Percentiles rank a stretch among this genome's conserved stretches.
Conservation (phyloP, 768 basidiomycete genomes). For the Boletus pseudopeckii region DNA sequence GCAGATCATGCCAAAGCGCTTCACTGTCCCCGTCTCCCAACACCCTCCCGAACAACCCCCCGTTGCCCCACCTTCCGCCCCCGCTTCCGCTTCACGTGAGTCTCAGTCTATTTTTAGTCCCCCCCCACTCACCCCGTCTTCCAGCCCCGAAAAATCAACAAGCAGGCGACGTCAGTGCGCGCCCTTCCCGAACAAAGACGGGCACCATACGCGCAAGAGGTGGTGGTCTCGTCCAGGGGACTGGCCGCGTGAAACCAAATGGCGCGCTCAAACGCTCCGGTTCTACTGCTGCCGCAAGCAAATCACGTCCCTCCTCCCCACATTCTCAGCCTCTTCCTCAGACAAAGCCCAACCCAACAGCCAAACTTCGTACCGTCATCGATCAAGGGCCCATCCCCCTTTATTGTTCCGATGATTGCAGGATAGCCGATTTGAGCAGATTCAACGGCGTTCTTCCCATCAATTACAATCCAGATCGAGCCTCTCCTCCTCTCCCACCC, state of each 20-base stretch:
- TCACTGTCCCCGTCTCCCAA: conserved; percentile 44
- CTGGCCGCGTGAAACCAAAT: conserved; percentile 58
- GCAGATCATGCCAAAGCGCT: conserved; percentile 78
- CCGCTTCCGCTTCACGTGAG: conserved; percentile 40
- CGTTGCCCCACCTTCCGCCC: conserved; percentile 33
- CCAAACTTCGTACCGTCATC: conserved; percentile 64
- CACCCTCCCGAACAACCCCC: conserved; percentile 15
- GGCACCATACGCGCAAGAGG: conserved; percentile 36
- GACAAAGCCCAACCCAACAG: conserved; percentile 29
- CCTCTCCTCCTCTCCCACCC: conserved; percentile 39
- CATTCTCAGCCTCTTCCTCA: conserved; percentile 21
- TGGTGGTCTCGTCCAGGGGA: conserved; percentile 62
- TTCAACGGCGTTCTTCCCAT: conserved; percentile 39
- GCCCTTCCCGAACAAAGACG: conserved; percentile 34
- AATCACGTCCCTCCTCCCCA: conserved; percentile 11
- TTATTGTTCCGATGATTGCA: conserved; percentile 81
- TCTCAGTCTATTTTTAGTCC: neutral
- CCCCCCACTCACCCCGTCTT: conserved; percentile 1
- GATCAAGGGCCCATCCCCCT: conserved; percentile 78
- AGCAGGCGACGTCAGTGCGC: conserved; percentile 18
- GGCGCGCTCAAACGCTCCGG: conserved; percentile 47
- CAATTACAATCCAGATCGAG: conserved; percentile 46
- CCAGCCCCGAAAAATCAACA: conserved; percentile 30
- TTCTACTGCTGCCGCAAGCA: conserved; percentile 18
- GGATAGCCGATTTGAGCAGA: conserved; percentile 52